phyloP scores from a whole-genome alignment of 345 rosid genomes.

The Populus davidiana region DNA sequence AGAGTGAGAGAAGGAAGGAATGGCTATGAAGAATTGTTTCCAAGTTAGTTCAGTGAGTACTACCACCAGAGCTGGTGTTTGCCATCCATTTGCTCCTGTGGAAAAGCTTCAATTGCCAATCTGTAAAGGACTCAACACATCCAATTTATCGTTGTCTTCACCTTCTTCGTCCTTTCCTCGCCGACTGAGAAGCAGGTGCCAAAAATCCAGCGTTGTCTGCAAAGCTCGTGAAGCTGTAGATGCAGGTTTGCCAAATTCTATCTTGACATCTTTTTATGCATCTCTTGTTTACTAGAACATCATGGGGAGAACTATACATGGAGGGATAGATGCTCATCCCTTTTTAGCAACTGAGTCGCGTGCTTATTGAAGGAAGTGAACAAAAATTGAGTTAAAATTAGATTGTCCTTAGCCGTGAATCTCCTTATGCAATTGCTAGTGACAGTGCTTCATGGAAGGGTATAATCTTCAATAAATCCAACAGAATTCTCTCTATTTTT shows the following conservation, averaged over 20 bases:
- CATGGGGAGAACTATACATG: background rate
- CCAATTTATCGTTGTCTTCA: conserved; percentile 24
- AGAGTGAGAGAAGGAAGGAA: conserved; percentile 4
- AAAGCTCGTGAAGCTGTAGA: conserved; percentile 58
- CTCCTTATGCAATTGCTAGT: background rate
- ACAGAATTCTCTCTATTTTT: background rate
- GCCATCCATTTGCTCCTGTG: conserved; percentile 30
- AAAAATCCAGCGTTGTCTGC: conserved; percentile 43
- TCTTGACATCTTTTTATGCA: background rate
- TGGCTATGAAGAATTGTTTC: conserved; percentile 51
- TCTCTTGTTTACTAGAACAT: background rate
- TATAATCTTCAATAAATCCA: background rate
- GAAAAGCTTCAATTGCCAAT: conserved; percentile 36
- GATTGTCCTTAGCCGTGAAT: too few species aligned
- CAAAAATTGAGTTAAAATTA: background rate
- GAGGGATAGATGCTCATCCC: background rate
- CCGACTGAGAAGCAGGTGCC: conserved; percentile 18
- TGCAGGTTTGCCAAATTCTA: conserved; percentile 33
- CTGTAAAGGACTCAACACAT: conserved; percentile 22
- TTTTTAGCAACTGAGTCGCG: background rate
- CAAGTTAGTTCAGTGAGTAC: conserved; percentile 35
- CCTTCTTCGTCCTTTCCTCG: conserved; percentile 19
- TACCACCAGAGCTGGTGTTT: conserved; percentile 30
- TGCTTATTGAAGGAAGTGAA: background rate
- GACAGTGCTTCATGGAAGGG: background rate